These are phyloP conservation scores for Flaveria floridana DNA, from an alignment of 140 eudicot species.

Conservation along the genomic window DNA sequence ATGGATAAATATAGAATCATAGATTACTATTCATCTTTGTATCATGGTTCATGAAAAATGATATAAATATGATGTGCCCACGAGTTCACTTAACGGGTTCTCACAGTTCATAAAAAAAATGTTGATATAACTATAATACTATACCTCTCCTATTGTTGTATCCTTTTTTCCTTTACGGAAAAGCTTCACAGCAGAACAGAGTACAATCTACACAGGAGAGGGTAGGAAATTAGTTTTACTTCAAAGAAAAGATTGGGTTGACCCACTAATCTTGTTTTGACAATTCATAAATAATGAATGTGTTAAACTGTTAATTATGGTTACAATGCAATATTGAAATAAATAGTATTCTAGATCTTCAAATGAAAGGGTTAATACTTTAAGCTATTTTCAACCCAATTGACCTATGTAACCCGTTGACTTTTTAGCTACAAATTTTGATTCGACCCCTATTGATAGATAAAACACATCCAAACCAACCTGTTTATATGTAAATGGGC, in stretches of 20 bases:
- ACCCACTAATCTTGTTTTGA: not conserved
- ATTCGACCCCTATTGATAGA: not conserved
- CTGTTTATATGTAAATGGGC: not conserved
- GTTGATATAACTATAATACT: not conserved
- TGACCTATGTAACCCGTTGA: not conserved
- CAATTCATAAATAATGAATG: not conserved
- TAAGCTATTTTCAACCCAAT: not conserved
- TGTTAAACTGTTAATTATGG: not conserved
- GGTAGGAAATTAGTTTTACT: not conserved
- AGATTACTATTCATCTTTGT: not conserved
- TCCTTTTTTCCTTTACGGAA: constrained; percentile 82
- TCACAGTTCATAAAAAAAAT: too few species aligned
- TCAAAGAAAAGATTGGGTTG: constrained; percentile 6
- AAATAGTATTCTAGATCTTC: not conserved
- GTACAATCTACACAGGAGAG: constrained; percentile 57
- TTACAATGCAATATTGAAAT: constrained; percentile 2
- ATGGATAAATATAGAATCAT: not conserved
- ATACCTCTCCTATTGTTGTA: constrained; percentile 88
- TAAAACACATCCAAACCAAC: not conserved
- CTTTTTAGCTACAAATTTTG: not conserved
- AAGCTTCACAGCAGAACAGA: constrained; percentile 90
- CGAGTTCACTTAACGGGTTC: too few species aligned
- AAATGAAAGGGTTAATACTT: not conserved
- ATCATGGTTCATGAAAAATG: too few species aligned
- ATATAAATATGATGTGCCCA: too few species aligned